Evolutionary conservation across 2,329 filamentous ascomycete genomes (phyloP).

Genomic region (Grosmannia huntii): DNA sequence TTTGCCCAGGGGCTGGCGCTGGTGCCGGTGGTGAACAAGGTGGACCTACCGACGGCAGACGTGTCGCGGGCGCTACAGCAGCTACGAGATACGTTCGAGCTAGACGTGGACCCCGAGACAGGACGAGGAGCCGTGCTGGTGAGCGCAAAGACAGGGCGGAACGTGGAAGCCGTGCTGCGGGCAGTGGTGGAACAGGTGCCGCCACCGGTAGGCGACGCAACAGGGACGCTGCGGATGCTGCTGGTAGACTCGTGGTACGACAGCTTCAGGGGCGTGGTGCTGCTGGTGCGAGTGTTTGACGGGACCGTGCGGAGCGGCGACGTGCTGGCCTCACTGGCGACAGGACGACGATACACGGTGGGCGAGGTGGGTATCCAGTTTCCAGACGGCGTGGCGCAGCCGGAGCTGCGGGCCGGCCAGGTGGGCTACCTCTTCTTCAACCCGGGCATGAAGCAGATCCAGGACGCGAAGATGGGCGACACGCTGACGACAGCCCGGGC

Average conservation of each 20-base stretch:
- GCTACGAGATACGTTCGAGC: constrained; percentile 74
- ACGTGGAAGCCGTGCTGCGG: constrained; percentile 72
- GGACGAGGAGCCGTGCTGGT: constrained; percentile 47
- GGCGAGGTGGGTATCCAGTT: constrained; percentile 97
- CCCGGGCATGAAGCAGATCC: constrained; percentile 92
- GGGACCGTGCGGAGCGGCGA: constrained; percentile 74
- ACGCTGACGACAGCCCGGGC: constrained; percentile 75
- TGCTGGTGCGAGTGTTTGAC: constrained; percentile 85
- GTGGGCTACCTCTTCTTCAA: constrained; percentile 97
- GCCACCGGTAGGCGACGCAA: constrained; percentile 59
- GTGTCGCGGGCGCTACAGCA: constrained; percentile 76
- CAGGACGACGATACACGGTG: constrained; percentile 78
- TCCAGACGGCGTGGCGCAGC: constrained; percentile 72
- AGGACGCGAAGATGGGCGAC: constrained; percentile 92
- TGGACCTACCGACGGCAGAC: constrained; percentile 84
- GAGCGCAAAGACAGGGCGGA: constrained; percentile 87
- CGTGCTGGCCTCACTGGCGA: constrained; percentile 76
- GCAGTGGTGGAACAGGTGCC: constrained; percentile 78
- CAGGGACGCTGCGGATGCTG: constrained; percentile 65
- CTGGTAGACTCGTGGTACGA: constrained; percentile 98
- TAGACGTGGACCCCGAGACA: constrained; percentile 56
- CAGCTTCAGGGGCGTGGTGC: constrained; percentile 83
- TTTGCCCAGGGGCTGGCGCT: constrained; percentile 82
- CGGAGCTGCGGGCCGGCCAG: constrained; percentile 72
- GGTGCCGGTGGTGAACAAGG: constrained; percentile 91